Evolutionary conservation across 2,329 filamentous ascomycete species (phyloP), one percentile per base, ranked within the genome.

Genomic region (Cytospora mali): DNA sequence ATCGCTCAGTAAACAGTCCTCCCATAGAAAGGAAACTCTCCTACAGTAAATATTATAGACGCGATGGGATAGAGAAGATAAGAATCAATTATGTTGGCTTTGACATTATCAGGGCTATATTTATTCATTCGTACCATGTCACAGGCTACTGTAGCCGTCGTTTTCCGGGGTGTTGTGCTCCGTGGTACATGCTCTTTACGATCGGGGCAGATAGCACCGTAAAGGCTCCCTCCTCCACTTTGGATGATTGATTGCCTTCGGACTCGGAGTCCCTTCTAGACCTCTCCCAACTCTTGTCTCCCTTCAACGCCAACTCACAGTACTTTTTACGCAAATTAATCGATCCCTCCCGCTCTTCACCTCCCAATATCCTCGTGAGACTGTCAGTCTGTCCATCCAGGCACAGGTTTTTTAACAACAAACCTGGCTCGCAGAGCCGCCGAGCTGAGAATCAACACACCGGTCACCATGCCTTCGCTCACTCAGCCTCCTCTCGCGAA

Each of bases 401-500:
- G 50, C 23, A 42, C 50, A 29, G 53, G 50, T 31, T 7, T 27
- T 9, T 18, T n/a, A 29, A 14, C n/a, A 23, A 42, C 27, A 29
- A 54, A 49, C 42, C 53, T 23, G 42, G 21, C 35, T 51, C 50
- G 50, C 58, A 54, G 42, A 60, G 50, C 58, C 58, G 39, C 29
- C 58, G 50, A 54, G 39, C 58, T 28, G 51, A 49, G 27, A 48
- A 39, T 48, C 51, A 48, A 29, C 31, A 51, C 27, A 51, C 18
- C 29, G 35, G 28, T 55, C 35, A 52, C 55, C 13, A 66, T 66
- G 64, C 64, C 64, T 31, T 62, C 62, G 54, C 46, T 64, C 58
- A 64, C 64, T 48, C 64, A 65, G 21, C 27, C 52, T 16, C 58
- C 48, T 1, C 10, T n/a, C n/a, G n/a, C 55, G 13, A 64, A 62